A percentile compares a stretch with the other conserved stretches of the same genome.
These are phyloP conservation scores for Vigna hirtella DNA, from an alignment of 306 rosid genomes.

Conservation along the genomic window DNA sequence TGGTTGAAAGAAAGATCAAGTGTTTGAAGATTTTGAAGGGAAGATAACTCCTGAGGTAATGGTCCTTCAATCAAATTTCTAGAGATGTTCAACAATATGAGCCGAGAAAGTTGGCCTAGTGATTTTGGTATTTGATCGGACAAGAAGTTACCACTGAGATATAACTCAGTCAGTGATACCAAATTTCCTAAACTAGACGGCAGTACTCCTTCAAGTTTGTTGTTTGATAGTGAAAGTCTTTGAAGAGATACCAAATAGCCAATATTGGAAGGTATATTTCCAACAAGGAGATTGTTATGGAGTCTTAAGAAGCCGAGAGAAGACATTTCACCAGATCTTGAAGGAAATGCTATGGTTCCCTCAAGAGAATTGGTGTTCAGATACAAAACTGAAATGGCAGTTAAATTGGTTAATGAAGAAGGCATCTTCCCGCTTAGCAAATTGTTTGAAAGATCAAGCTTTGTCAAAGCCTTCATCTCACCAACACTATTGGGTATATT, in stretches of 20 bases:
- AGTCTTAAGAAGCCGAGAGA: constrained; percentile 53
- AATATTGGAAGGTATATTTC: constrained; percentile 50
- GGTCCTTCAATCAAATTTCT: constrained; percentile 56
- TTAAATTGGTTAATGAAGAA: constrained; percentile 51
- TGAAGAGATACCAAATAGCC: constrained; percentile 54
- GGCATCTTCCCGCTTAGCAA: constrained; percentile 54
- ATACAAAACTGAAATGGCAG: constrained; percentile 49
- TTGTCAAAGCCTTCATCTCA: constrained; percentile 50
- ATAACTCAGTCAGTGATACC: constrained; percentile 49
- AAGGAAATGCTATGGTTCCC: constrained; percentile 60
- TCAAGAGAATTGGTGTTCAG: constrained; percentile 55
- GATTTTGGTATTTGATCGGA: constrained; percentile 59
- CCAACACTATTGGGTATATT: constrained; percentile 53
- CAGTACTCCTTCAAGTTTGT: constrained; percentile 54
- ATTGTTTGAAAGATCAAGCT: constrained; percentile 60
- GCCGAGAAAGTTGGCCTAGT: constrained; percentile 55
- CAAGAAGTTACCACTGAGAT: constrained; percentile 53
- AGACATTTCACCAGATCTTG: constrained; percentile 51
- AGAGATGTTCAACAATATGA: constrained; percentile 45
- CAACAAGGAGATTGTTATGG: constrained; percentile 50
- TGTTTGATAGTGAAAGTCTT: constrained; percentile 51
- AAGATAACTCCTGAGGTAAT: constrained; percentile 54
- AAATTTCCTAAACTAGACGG: constrained; percentile 57
- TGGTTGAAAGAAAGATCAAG: constrained; percentile 60
- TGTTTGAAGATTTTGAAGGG: constrained; percentile 57